A percentile compares a stretch with the other conserved stretches of the same genome.
phyloP scores from a whole-genome alignment of 352 stramenopile genomes.

The Globisporangium nodosum region DNA sequence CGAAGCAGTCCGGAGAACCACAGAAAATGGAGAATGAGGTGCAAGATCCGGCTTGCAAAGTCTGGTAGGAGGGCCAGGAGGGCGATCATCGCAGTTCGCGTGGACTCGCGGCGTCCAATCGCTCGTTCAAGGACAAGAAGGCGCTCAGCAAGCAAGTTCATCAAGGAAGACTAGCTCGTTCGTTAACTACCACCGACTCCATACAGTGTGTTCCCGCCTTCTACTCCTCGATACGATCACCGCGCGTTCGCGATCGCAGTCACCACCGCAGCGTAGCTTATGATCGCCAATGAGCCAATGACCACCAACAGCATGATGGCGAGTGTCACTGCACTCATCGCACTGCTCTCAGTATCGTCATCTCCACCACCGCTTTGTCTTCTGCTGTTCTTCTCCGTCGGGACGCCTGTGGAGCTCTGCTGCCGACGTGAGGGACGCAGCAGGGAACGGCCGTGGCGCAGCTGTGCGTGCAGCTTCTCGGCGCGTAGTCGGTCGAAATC shows the following conservation, averaged over 20 bases:
- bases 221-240: neutral
- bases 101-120: too few species aligned
- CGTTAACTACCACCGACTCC: neutral
- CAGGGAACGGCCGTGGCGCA: constrained; percentile 22
- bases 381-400: neutral
- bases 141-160: too few species aligned
- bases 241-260: constrained; percentile 25
- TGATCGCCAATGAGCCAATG: constrained; percentile 26
- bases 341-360: neutral
- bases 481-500: constrained; percentile 31
- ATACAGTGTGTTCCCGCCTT: neutral
- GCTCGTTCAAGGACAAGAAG: too few species aligned
- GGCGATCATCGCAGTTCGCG: too few species aligned
- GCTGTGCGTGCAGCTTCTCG: constrained; percentile 31
- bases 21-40: neutral
- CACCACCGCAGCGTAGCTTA: constrained; percentile 33
- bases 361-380: neutral
- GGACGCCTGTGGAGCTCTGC: neutral
- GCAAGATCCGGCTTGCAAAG: neutral
- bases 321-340: constrained; percentile 19
- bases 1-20: constrained; percentile 7
- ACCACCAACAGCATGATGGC: constrained; percentile 23
- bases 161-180: too few species aligned
- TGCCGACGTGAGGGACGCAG: neutral
- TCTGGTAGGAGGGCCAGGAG: too few species aligned